Conservation (phyloP, 148 eudicot species). For the Silene latifolia region DNA sequence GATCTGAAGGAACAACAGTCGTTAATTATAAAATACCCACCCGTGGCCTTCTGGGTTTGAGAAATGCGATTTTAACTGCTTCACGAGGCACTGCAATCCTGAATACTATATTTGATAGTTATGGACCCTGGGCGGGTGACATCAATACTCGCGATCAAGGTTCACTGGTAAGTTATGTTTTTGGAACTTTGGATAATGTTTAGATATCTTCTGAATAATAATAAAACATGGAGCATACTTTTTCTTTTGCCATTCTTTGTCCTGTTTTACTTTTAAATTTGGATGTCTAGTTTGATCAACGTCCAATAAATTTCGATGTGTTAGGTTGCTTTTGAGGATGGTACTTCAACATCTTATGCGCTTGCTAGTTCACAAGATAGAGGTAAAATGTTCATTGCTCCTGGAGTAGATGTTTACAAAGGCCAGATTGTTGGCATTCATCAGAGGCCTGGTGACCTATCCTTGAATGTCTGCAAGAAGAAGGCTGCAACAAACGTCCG, state of each 20-base stretch:
- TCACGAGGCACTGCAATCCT: slow-evolving; percentile 96
- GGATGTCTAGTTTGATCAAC: slow-evolving; percentile 11
- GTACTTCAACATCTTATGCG: slow-evolving; percentile 85
- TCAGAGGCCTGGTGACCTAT: slow-evolving; percentile 86
- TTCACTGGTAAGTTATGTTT: slow-evolving; percentile 57
- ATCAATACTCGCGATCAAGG: slow-evolving; percentile 92
- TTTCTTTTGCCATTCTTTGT: not conserved
- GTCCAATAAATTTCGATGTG: slow-evolving; percentile 7
- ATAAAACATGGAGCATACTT: not conserved
- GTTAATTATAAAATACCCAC: slow-evolving; percentile 90
- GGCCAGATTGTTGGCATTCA: slow-evolving; percentile 95
- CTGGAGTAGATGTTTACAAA: slow-evolving; percentile 86
- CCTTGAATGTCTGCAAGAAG: slow-evolving; percentile 92
- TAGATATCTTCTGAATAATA: not conserved
- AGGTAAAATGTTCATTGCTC: slow-evolving; percentile 77
- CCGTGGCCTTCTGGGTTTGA: slow-evolving; percentile 89
- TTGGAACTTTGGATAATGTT: not conserved
- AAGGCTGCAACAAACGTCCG: slow-evolving; percentile 96
- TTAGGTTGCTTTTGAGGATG: slow-evolving; percentile 94
- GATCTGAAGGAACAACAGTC: slow-evolving; percentile 81
- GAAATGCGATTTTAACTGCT: slow-evolving; percentile 88
- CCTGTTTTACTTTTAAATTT: slow-evolving; percentile 3
- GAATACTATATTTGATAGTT: slow-evolving; percentile 90
- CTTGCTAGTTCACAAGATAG: slow-evolving; percentile 88
- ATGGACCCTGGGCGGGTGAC: slow-evolving; percentile 98